A percentile compares a stretch with the other conserved stretches of the same genome.
These are phyloP conservation scores for Geosmithia putterillii DNA, from an alignment of 2,329 filamentous ascomycete genomes.

Conservation along the genomic window DNA sequence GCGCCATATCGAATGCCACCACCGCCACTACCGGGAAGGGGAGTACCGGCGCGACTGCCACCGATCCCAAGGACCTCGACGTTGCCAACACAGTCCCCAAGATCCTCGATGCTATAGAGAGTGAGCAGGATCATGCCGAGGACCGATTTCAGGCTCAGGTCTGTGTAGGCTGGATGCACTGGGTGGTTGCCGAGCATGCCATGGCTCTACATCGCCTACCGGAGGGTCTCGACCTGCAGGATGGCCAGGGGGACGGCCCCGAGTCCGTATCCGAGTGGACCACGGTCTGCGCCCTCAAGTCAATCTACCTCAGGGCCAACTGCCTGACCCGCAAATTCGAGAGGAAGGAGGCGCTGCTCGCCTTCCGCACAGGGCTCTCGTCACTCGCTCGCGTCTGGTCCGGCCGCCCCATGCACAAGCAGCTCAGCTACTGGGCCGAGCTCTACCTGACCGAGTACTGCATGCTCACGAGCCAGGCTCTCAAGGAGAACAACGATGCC, in stretches of 20 bases:
- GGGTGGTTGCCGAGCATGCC: constrained; percentile 58
- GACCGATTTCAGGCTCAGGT: constrained; percentile 69
- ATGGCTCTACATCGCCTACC: constrained; percentile 51
- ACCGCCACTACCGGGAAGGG: constrained; percentile 7
- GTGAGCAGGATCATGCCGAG: constrained; percentile 38
- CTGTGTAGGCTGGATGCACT: constrained; percentile 77
- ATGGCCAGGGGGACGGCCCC: constrained; percentile 37
- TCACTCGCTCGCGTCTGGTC: constrained; percentile 44
- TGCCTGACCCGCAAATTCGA: constrained; percentile 37
- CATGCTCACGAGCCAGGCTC: constrained; percentile 50
- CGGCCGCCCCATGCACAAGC: constrained; percentile 41
- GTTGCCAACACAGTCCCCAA: constrained; percentile 31
- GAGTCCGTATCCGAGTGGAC: constrained; percentile 60
- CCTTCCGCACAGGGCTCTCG: constrained; percentile 54
- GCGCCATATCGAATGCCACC: constrained; percentile 44
- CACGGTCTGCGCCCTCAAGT: constrained; percentile 68
- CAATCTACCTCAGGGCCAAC: constrained; percentile 64
- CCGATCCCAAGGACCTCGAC: constrained; percentile 23
- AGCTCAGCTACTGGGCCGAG: constrained; percentile 70
- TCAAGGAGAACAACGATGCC: constrained; percentile 37
- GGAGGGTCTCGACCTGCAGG: constrained; percentile 43
- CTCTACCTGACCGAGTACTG: constrained; percentile 65
- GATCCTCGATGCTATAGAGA: constrained; percentile 44
- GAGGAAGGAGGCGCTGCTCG: constrained; percentile 46
- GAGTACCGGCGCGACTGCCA: neutral